Conservation (phyloP, 2,329 filamentous ascomycete species). For the Xylariaceae sp. region DNA sequence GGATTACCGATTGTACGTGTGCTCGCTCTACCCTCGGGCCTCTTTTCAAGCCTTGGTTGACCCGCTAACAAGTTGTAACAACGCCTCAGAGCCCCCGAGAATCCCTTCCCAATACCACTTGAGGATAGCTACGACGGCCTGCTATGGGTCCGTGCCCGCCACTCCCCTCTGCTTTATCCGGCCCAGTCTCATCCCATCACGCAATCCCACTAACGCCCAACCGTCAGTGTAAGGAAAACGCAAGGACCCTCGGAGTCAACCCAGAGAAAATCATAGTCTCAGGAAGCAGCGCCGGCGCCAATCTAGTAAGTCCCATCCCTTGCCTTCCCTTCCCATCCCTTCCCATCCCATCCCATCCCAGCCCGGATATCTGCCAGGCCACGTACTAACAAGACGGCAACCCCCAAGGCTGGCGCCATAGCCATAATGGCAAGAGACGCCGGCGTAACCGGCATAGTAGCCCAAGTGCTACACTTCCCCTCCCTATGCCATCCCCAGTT, state of each 20-base stretch:
- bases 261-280: slow-evolving; percentile 16
- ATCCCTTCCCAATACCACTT: slow-evolving; percentile 45
- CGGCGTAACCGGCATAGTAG: slow-evolving; percentile 14
- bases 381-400: not conserved
- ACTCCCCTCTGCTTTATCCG: too few species aligned
- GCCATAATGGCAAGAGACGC: slow-evolving; percentile 11
- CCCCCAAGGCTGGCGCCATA: slow-evolving; percentile 11
- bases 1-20: slow-evolving; percentile 36
- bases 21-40: not conserved
- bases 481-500: slow-evolving; percentile 16
- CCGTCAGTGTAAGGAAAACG: slow-evolving; percentile 14
- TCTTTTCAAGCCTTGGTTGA: not conserved
- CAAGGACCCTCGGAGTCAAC: slow-evolving; percentile 14
- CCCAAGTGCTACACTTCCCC: slow-evolving; percentile 19
- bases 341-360: not conserved
- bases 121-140: slow-evolving; percentile 50
- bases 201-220: not conserved
- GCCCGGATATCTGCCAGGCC: too few species aligned
- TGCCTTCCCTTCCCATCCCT: not conserved
- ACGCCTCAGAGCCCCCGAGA: slow-evolving; percentile 50
- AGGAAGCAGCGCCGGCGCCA: slow-evolving; percentile 18
- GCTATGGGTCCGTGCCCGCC: slow-evolving; percentile 33
- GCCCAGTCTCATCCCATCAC: not conserved
- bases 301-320: slow-evolving; percentile 3
- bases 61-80: slow-evolving; percentile 19